Conservation (phyloP, 2,329 filamentous ascomycete genomes). For the Ophiocordyceps sinensis region DNA sequence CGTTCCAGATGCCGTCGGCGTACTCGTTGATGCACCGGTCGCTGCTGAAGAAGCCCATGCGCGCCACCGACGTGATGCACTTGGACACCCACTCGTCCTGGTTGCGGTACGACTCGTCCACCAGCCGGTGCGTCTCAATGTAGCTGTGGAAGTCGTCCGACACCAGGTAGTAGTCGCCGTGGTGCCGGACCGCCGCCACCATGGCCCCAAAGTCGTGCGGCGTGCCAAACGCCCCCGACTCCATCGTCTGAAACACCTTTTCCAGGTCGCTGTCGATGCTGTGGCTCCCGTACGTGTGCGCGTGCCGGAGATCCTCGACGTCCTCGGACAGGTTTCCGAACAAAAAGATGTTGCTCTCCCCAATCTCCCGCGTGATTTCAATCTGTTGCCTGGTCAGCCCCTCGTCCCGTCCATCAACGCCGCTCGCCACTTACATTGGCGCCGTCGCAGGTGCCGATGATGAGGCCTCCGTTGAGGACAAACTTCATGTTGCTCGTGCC, state of each 20-base stretch:
- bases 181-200: constrained; percentile 71
- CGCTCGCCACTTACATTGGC: constrained; percentile 59
- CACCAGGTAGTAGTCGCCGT: constrained; percentile 95
- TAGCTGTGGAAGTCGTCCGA: constrained; percentile 97
- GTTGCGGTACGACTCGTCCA: constrained; percentile 84
- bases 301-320: constrained; percentile 87
- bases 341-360: constrained; percentile 95
- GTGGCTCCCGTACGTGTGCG: constrained; percentile 72
- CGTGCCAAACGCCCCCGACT: constrained; percentile 68
- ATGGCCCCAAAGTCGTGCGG: constrained; percentile 67
- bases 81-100: constrained; percentile 88
- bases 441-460: constrained; percentile 95
- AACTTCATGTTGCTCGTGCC: constrained; percentile 99
- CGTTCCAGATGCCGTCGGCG: constrained; percentile 92
- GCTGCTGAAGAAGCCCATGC: constrained; percentile 96
- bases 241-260: constrained; percentile 74
- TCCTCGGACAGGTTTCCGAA: constrained; percentile 94
- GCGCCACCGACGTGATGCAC: constrained; percentile 71
- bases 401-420: neutral
- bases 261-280: constrained; percentile 60
- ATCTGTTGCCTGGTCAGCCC: constrained; percentile 35
- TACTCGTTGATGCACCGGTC: constrained; percentile 96
- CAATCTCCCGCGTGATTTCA: constrained; percentile 93
- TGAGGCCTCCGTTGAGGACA: constrained; percentile 88
- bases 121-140: constrained; percentile 75